phyloP scores from a whole-genome alignment of 78 protist species.

The Chrysochromulina parva region DNA sequence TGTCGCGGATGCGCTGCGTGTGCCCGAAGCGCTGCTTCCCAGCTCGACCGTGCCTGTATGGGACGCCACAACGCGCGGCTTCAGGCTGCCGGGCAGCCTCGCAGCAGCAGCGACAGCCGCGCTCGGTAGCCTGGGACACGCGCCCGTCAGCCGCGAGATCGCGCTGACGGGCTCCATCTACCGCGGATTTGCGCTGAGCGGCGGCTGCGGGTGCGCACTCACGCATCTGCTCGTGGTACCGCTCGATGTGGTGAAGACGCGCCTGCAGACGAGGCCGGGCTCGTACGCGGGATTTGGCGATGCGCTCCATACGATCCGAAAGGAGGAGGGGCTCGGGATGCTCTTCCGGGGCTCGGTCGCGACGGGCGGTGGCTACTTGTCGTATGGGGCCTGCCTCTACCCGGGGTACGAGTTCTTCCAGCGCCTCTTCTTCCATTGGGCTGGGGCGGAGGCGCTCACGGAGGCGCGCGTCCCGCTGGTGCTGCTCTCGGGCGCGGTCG shows the following conservation, averaged over 20 bases:
- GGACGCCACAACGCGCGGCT: not conserved
- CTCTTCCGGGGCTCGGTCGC: not conserved
- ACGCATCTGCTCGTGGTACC: constrained; percentile 41
- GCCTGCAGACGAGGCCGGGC: constrained; percentile 20
- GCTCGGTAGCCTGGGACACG: not conserved
- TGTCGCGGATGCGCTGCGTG: not conserved
- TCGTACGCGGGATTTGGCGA: not conserved
- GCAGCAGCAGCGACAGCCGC: not conserved
- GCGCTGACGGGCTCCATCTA: not conserved
- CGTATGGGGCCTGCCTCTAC: not conserved
- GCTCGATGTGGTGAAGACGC: constrained; percentile 59
- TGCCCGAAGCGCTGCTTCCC: not conserved
- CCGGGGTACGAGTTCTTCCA: not conserved
- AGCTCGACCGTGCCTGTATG: not conserved
- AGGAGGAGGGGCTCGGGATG: not conserved
- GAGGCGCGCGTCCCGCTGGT: not conserved
- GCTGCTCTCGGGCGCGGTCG: not conserved
- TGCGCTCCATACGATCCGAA: not conserved
- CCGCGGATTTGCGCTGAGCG: not conserved
- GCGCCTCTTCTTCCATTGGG: not conserved
- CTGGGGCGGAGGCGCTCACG: not conserved
- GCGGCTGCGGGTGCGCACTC: constrained; percentile 29
- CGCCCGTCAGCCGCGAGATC: not conserved
- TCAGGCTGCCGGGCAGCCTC: not conserved
- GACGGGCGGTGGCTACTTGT: not conserved